A percentile compares a stretch with the other conserved stretches of the same genome.
Evolutionary conservation across 495 filamentous ascomycete species (phyloP).

Genomic region (Penicillium maclennaniae): DNA sequence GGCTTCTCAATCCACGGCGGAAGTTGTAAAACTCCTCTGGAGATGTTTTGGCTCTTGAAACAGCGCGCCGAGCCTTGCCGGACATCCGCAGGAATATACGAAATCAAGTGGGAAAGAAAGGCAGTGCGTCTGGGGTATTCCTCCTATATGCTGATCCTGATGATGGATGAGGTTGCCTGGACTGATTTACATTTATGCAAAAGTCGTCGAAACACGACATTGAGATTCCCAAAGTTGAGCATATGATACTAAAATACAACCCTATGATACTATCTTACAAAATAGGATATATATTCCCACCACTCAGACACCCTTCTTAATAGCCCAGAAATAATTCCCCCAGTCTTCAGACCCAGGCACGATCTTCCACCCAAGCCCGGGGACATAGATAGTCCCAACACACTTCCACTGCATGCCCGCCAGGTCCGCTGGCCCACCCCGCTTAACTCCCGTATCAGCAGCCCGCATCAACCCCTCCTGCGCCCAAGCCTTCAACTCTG

Average conservation of each 20-base stretch:
- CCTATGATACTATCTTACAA: not conserved
- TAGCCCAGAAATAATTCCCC: conserved; percentile 96
- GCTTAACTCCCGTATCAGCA: conserved; percentile 34
- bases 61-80: too few relatives aligned
- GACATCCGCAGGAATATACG: too few relatives aligned
- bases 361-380: conserved; percentile 87
- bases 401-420: conserved; percentile 60
- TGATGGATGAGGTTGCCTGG: too few relatives aligned
- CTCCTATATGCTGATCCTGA: too few relatives aligned
- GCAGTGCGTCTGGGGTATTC: too few relatives aligned
- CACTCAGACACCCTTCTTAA: conserved; percentile 55
- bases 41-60: too few relatives aligned
- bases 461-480: conserved; percentile 40
- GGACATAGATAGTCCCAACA: conserved; percentile 75
- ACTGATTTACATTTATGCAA: too few relatives aligned
- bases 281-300: not conserved
- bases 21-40: too few relatives aligned
- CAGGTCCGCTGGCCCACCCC: conserved; percentile 51
- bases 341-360: conserved; percentile 76
- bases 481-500: conserved; percentile 67
- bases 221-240: not conserved
- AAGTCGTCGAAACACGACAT: too few relatives aligned
- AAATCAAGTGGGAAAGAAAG: too few relatives aligned
- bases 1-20: too few relatives aligned
- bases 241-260: conserved; percentile 18